Conservation (phyloP, 331 rosid genomes). For the Arachis monticola region DNA sequence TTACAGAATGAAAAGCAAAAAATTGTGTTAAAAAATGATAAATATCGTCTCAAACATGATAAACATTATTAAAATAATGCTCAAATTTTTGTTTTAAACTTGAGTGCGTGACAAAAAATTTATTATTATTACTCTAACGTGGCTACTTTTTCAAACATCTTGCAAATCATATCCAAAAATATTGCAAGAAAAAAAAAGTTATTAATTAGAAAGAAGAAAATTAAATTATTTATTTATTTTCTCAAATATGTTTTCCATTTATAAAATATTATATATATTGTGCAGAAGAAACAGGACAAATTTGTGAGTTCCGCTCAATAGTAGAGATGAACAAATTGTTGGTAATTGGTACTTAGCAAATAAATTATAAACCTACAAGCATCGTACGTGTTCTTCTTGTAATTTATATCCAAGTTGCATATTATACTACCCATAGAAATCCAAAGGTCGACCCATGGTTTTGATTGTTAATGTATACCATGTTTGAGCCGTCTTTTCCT, state of each 20-base stretch:
- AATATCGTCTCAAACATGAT: background rate
- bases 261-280: background rate
- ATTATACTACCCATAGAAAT: background rate
- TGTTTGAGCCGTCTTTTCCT: background rate
- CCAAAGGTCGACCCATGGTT: constrained; percentile 27
- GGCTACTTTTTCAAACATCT: too few relatives aligned
- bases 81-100: too few relatives aligned
- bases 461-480: background rate
- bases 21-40: background rate
- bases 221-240: too few relatives aligned
- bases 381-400: background rate
- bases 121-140: too few relatives aligned
- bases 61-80: too few relatives aligned
- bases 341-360: background rate
- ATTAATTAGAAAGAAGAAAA: too few relatives aligned
- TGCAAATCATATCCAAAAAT: too few relatives aligned
- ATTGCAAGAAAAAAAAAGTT: too few relatives aligned
- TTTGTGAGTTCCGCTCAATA: background rate
- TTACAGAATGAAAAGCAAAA: background rate
- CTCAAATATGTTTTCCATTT: background rate
- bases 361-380: constrained; percentile 12
- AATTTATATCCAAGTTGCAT: constrained; percentile 10
- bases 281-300: background rate
- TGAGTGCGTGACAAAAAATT: too few relatives aligned
- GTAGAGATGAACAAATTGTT: background rate